Evolutionary conservation across 768 basidiomycete genomes (phyloP), one percentile per base, ranked within the genome.

Genomic region (Trametes cubensis): DNA sequence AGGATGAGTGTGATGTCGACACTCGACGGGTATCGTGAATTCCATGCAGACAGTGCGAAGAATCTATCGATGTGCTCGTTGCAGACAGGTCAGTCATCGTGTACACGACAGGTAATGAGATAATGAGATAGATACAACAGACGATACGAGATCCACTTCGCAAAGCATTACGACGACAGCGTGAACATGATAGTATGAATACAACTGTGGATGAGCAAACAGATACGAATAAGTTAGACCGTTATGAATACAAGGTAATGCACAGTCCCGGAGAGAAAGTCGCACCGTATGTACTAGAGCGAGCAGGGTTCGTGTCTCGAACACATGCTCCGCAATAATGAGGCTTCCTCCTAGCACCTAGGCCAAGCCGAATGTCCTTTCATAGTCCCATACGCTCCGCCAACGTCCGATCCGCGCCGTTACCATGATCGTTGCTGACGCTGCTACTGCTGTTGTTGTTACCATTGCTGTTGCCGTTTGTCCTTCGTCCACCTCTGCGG

Each of bases 341-440:
- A 64, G 46, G 53, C 45, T 53, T 54, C 56, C 55, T 65, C 63
- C 48, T 20, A 49, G 46, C 23, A 14, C n/a, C 48, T 28, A 66
- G 58, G 34, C 55, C 61, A 55, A 47, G 48, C 68, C 82, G 76
- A 89, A 45, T 91, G 80, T 73, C 90, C 91, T 85, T 90, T 83
- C 72, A 90, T 40, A 92, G 80, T 74, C 91, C 91, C 87, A 93
- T 83, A 70, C 91, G 79, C 75, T 92, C 89, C 74, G 87, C 88
- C 79, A 93, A 85, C 80, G 91, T 90, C 83, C 90, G 90, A 79
- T 89, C 87, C 48, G 78, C 78, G 64, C 78, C 74, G 17, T 66
- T 63, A 55, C 65, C 47, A 58, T 46, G 65, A 76, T 76, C 70
- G 73, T 60, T 74, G 75, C 60, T 73, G 23, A 50, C 40, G 26